phyloP scores from a whole-genome alignment of 2,329 filamentous ascomycete species.

The Botrytis fragariae region DNA sequence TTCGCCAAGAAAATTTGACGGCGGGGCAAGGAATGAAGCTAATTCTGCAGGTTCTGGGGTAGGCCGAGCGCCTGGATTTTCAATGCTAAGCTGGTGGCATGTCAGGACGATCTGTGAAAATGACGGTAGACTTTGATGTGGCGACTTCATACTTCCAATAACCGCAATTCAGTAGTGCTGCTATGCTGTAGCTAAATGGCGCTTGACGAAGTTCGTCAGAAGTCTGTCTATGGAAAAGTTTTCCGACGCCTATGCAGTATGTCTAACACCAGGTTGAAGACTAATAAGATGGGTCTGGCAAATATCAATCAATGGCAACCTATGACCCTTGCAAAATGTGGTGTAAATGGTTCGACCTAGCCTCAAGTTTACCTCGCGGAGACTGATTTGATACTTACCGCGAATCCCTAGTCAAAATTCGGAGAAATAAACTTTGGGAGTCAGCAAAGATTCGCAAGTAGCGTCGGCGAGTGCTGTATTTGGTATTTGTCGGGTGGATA shows the following conservation, averaged over 20 bases:
- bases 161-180: not conserved
- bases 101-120: not conserved
- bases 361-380: not conserved
- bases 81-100: not conserved
- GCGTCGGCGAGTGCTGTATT: not conserved
- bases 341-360: not conserved
- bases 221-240: not conserved
- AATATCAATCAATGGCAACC: not conserved
- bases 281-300: not conserved
- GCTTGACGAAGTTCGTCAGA: too few relatives aligned
- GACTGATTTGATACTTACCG: not conserved
- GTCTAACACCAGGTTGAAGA: not conserved
- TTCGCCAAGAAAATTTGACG: not conserved
- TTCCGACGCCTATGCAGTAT: not conserved
- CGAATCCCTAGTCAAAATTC: not conserved
- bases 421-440: not conserved
- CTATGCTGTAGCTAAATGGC: not conserved
- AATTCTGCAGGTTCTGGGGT: conserved; percentile 8
- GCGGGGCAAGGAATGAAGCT: not conserved
- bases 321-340: not conserved
- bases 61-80: conserved; percentile 5
- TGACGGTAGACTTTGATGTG: not conserved
- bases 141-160: not conserved
- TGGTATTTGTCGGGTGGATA: too few relatives aligned
- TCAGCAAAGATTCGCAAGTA: not conserved